Evolutionary conservation across 305 asterid genomes (phyloP), one percentile per base, ranked within the genome.

Genomic region (Fraxinus ornus): DNA sequence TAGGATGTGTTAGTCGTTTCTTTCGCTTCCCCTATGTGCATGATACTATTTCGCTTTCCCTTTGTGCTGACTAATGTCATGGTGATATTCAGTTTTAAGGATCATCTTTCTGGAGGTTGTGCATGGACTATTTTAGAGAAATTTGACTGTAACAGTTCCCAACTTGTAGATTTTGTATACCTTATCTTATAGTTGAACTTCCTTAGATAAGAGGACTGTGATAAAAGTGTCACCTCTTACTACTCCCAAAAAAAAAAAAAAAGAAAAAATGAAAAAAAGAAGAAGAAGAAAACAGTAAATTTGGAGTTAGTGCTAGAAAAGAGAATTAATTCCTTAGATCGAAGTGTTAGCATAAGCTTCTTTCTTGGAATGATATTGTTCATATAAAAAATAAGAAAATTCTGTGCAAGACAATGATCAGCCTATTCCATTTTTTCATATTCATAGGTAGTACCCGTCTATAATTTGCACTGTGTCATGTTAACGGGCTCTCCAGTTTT

Each of bases 401-500:
- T 84, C 41, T 78, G 36, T 66, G 33, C 82, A 82, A 35, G 19
- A 79, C 22, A 35, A 35, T 76, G 80, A 36, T 71, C 68, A 39
- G 37, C 62, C 36, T 72, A 55, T 13, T 28, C 81, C 49, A 28
- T 77, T 83, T 32, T 75, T 82, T 84, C 47, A 66, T 35, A 39
- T n/a, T 39, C 52, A 60, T 62, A 30, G 62, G 77, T 84, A 24
- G 47, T 9, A 41, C 49, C 70, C 74, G 41, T 74, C 74, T 70
- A 70, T 35, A 55, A 71, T 68, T 60, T 73, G 75, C 79, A 17
- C 68, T 9, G 24, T 76, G 37, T 76, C 9, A 5, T 75, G 78
- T 76, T 75, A 49, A 19, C 8, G 75, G 70, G 81, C 44, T 70
- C 85, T 81, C 60, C 62, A 75, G 30, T 6, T 30, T 80, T 72